Percentiles rank a stretch among this genome's conserved stretches.
phyloP scores from a whole-genome alignment of 176 grass and related monocot species.

The Lolium multiflorum region DNA sequence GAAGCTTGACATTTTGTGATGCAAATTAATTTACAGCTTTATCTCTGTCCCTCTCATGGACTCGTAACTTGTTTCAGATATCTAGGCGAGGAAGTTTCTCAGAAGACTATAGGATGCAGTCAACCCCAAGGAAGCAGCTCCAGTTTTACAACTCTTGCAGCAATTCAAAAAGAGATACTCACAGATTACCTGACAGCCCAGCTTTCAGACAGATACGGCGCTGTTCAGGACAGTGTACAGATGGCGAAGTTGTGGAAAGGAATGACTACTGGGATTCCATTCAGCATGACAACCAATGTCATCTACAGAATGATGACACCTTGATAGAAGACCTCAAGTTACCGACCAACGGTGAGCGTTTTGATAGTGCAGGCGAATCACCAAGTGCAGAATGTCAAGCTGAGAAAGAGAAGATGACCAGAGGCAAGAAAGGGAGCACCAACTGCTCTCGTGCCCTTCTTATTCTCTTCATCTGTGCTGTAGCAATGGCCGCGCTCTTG shows the following conservation, averaged over 20 bases:
- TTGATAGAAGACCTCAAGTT: slow-evolving; percentile 44
- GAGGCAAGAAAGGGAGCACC: slow-evolving; percentile 27
- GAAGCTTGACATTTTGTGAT: not conserved
- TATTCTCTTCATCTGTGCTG: slow-evolving; percentile 32
- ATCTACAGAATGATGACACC: slow-evolving; percentile 7
- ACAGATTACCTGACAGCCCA: slow-evolving; percentile 33
- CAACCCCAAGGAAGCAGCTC: slow-evolving; percentile 58
- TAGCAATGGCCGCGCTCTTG: slow-evolving; percentile 16
- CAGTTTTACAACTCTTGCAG: slow-evolving; percentile 33
- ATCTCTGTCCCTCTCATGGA: not conserved
- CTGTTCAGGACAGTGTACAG: slow-evolving; percentile 10
- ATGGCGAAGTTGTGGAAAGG: slow-evolving; percentile 37
- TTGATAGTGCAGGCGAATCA: slow-evolving; percentile 17
- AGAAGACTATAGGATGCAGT: slow-evolving; percentile 38
- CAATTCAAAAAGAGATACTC: slow-evolving; percentile 44
- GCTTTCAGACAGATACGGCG: slow-evolving; percentile 10
- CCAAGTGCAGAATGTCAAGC: slow-evolving; percentile 37
- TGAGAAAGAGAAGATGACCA: slow-evolving; percentile 40
- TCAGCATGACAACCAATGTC: slow-evolving; percentile 4
- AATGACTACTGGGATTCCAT: slow-evolving; percentile 4
- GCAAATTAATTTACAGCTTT: slow-evolving; percentile 30
- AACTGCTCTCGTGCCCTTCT: not conserved
- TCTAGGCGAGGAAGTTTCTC: slow-evolving; percentile 37
- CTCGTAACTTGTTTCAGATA: slow-evolving; percentile 30
- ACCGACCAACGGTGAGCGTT: slow-evolving; percentile 7